Base-by-base conservation (phyloP, 306 rosid species). In the Pterocarpus santalinus region DNA sequence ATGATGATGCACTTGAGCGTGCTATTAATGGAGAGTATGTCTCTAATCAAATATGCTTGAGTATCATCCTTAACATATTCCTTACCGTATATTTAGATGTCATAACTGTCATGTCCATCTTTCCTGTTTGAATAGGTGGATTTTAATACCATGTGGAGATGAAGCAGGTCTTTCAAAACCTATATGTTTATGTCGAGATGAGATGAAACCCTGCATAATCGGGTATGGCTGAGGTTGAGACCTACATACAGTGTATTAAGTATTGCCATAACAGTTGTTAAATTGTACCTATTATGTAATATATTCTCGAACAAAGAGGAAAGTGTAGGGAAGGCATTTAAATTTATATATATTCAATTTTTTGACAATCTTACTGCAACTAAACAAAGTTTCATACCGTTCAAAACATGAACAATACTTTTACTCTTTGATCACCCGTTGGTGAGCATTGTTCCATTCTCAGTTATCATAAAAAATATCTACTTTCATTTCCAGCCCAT, bases 1-100 rank as follows among this genome's bases (percentile, higher is more conserved):
- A 94, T 38, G 89, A 94, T 66, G 98, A 94, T 66, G 97, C 97
- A 63, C 83, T 94, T 44, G 93, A 94, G 81, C 95, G 97, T 51
- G 93, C 97, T 44, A 86, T 84, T 17, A 88, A 72, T 28, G 98
- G 97, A 89, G 97, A 91, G 98, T 94, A 87, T 61, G 94, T 75
- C 57, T 73, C 39, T 14, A 4, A 16, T 62, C 39, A 12, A 38
- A 58, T 73, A 34, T 73, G 47, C 60, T 44, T 61, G 28, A 76
- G 65, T 65, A 16, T 82, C 63, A 80, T 63, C 30, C 14, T 44
- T 65, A 55, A 14, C 36, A 43, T 75, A 3, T 69, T 67, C 41
- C 61, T 60, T 62, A 68, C 67, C 8, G 0, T 28, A 78, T 57
- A 44, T 49, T 10, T 47, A 44, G 82, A 63, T 35, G 36, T 14